Conservation (phyloP, 2,329 filamentous ascomycete species). For the Diplodia mutila region DNA sequence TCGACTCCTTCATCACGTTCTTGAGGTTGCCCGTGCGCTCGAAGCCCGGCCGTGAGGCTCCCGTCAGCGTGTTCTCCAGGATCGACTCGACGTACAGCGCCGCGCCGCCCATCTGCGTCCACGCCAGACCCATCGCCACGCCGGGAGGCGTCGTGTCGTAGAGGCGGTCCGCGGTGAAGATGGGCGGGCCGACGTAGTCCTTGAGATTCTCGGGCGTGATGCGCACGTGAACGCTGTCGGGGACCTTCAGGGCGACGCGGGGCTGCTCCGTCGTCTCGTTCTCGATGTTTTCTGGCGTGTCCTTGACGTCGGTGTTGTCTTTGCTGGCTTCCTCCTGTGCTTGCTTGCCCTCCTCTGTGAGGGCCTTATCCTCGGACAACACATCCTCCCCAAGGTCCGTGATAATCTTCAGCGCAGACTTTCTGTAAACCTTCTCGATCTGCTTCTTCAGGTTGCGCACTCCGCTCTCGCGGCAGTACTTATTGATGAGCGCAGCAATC, state of each 20-base stretch:
- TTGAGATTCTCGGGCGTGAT: constrained; percentile 91
- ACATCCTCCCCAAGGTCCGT: constrained; percentile 87
- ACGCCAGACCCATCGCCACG: constrained; percentile 96
- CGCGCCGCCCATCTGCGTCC: constrained; percentile 96
- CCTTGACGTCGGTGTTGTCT: constrained; percentile 65
- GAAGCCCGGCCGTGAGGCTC: constrained; percentile 74
- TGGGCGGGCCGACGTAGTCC: constrained; percentile 93
- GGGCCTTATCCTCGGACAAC: constrained; percentile 76
- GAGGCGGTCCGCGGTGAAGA: constrained; percentile 93
- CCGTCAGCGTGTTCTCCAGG: constrained; percentile 77
- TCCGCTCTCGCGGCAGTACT: constrained; percentile 95
- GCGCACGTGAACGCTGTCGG: constrained; percentile 80
- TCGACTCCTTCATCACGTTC: constrained; percentile 97
- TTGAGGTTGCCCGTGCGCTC: constrained; percentile 95
- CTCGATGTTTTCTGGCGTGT: constrained; percentile 61
- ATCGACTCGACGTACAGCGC: constrained; percentile 98
- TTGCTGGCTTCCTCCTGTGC: constrained; percentile 73
- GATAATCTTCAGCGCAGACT: constrained; percentile 95
- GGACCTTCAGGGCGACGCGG: constrained; percentile 77
- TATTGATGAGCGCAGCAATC: constrained; percentile 96
- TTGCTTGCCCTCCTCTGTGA: constrained; percentile 84
- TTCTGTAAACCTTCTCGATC: constrained; percentile 98
- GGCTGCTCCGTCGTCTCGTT: constrained; percentile 67
- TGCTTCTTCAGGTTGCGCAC: constrained; percentile 99
- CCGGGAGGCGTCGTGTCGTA: constrained; percentile 93